These are phyloP conservation scores for Xylaria palmicola DNA, from an alignment of 495 filamentous ascomycete genomes.

Conservation along the genomic window DNA sequence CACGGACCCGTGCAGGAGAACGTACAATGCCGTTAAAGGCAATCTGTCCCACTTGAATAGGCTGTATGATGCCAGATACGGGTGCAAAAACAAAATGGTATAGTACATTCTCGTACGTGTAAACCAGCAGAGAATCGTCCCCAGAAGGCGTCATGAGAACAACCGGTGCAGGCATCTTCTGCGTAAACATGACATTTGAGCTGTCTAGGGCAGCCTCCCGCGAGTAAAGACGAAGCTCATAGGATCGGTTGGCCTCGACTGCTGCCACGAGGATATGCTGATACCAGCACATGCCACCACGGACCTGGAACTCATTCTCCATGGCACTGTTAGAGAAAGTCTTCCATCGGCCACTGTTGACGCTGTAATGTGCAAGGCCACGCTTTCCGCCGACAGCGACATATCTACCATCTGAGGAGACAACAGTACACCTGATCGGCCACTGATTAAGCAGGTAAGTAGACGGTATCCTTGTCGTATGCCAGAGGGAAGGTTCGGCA, in stretches of 20 bases:
- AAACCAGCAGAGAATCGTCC: constrained; percentile 91
- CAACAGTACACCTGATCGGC: constrained; percentile 82
- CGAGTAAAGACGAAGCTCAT: constrained; percentile 90
- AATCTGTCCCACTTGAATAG: constrained; percentile 93
- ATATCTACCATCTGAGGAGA: constrained; percentile 91
- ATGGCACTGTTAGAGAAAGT: constrained; percentile 77
- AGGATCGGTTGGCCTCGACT: constrained; percentile 79
- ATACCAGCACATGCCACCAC: constrained; percentile 98
- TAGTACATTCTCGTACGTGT: constrained; percentile 93
- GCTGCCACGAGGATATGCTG: constrained; percentile 93
- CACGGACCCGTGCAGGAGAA: constrained; percentile 86
- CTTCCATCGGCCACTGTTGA: constrained; percentile 93
- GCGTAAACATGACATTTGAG: constrained; percentile 65
- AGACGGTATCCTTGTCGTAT: constrained; percentile 81
- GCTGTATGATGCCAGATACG: constrained; percentile 63
- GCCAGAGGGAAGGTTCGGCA: constrained; percentile 90
- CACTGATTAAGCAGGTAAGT: constrained; percentile 85
- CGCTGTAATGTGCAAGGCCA: constrained; percentile 93
- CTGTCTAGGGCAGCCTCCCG: constrained; percentile 79
- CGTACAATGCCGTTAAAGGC: constrained; percentile 95
- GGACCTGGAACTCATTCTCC: constrained; percentile 87
- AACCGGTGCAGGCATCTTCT: constrained; percentile 78
- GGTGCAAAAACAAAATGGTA: constrained; percentile 89
- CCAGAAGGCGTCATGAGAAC: constrained; percentile 85
- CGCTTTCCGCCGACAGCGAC: constrained; percentile 90